phyloP scores from a whole-genome alignment of 2,329 filamentous ascomycete species.

The Penicillium sp. region DNA sequence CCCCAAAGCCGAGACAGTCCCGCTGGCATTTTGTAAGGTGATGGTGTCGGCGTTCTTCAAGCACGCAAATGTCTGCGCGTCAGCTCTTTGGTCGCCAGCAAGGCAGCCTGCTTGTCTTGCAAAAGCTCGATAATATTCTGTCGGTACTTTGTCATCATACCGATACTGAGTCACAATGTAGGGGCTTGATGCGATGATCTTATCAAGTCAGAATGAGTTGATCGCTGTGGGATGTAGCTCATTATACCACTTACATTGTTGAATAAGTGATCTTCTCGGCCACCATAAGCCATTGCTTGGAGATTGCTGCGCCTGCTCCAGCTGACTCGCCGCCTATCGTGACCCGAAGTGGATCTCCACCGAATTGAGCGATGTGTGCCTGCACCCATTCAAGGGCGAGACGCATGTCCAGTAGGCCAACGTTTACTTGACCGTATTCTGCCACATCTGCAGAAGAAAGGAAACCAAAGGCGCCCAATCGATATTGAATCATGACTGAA shows the following conservation, averaged over 20 bases:
- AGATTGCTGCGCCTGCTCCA: conserved; percentile 8
- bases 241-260: conserved; percentile 23
- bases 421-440: conserved; percentile 7
- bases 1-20: conserved; percentile 32
- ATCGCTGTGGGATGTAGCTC: neutral
- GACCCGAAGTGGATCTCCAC: conserved; percentile 7
- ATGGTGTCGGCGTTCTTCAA: conserved; percentile 37
- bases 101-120: conserved; percentile 43
- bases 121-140: conserved; percentile 49
- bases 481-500: conserved; percentile 52
- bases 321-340: conserved; percentile 12
- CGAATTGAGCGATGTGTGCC: conserved; percentile 6
- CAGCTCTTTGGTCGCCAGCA: neutral
- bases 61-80: conserved; percentile 41
- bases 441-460: conserved; percentile 54
- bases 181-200: conserved; percentile 47
- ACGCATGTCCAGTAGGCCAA: conserved; percentile 6
- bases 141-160: conserved; percentile 49
- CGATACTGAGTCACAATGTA: conserved; percentile 57
- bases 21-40: conserved; percentile 40
- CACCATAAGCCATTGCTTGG: conserved; percentile 12
- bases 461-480: conserved; percentile 26
- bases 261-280: conserved; percentile 13
- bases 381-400: conserved; percentile 12
- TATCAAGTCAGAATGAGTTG: conserved; percentile 1